Base-by-base conservation (phyloP, 148 eudicot genomes). In the Agrostemma githago region DNA sequence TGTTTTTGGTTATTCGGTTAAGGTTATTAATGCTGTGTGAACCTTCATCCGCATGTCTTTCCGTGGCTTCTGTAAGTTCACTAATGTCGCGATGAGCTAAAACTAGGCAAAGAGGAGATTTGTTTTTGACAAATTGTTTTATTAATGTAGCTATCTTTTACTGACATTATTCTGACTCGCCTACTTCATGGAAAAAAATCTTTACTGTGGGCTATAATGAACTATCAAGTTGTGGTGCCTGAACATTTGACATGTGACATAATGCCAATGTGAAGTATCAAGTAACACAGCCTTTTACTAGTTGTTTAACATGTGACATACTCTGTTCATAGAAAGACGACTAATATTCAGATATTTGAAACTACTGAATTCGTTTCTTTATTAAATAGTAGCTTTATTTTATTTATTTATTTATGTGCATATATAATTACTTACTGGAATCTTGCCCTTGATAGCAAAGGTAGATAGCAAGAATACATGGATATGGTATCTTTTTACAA, bases 81-180 rank as follows among this genome's bases (percentile, higher is more conserved):
- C 19, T 54, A 40, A 37, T 2, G 19, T 19, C 38, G 67, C 9
- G 15, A 37, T 42, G 62, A 67, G 61, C 10, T 26, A 17, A 66
- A 26, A 15, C 57, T 38, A n/a, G n/a, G n/a, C n/a, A n/a, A n/a
- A n/a, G n/a, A n/a, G n/a, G n/a, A n/a, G n/a, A n/a, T n/a, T n/a
- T n/a, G n/a, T n/a, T n/a, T n/a, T n/a, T n/a, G 62, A 15, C 62
- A 44, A 48, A 64, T 67, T 44, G 20, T 54, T 17, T 20, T 77
- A 68, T 15, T n/a, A n/a, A n/a, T n/a, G 15, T 6, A 62, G 5
- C 69, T 48, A 9, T 65, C 44, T 7, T 76, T 48, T 48, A 48
- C 54, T 15, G 2, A 48, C 3, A 3, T 48, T 48, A 48, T 0
- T 48, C 54, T 15, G 54, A 10, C 15, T 48, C 14, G 15, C 14